phyloP scores from a whole-genome alignment of 2,329 filamentous ascomycete species.

The Fusarium liriodendri region DNA sequence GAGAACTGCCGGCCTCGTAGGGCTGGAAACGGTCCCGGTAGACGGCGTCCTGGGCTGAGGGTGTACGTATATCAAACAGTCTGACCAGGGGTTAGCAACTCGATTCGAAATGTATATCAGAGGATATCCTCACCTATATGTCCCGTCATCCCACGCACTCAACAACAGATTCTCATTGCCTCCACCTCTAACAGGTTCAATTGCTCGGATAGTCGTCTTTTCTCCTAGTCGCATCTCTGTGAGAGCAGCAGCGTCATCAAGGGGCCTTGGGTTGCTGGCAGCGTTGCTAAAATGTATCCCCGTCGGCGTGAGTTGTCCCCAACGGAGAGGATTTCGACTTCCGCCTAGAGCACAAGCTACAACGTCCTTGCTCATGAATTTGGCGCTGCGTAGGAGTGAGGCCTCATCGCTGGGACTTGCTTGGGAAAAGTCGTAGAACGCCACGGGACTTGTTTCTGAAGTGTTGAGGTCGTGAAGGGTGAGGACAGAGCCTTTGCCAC shows the following conservation, averaged over 20 bases:
- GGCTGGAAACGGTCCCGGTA: conserved; percentile 67
- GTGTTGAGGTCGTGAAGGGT: conserved; percentile 44
- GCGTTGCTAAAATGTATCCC: conserved; percentile 54
- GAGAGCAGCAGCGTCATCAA: conserved; percentile 26
- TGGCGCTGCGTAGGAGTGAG: conserved; percentile 49
- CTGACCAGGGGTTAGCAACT: conserved; percentile 33
- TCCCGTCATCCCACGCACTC: conserved; percentile 66
- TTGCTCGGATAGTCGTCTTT: conserved; percentile 57
- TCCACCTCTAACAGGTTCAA: conserved; percentile 56
- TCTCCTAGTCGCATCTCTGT: conserved; percentile 45
- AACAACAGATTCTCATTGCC: conserved; percentile 57
- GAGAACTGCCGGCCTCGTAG: conserved; percentile 56
- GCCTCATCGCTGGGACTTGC: conserved; percentile 30
- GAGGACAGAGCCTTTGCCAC: conserved; percentile 46
- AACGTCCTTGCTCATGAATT: conserved; percentile 58
- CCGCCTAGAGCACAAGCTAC: conserved; percentile 60
- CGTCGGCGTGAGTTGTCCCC: conserved; percentile 58
- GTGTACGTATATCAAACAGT: conserved; percentile 62
- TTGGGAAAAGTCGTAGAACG: conserved; percentile 43
- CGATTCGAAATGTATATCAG: not conserved
- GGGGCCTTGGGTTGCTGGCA: conserved; percentile 45
- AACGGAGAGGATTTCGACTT: conserved; percentile 56
- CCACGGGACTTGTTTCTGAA: conserved; percentile 29
- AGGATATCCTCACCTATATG: conserved; percentile 49
- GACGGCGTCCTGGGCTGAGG: conserved; percentile 57